Percentiles rank a stretch among this genome's conserved stretches.
Conservation (phyloP, 805 yeast genomes). For the Vanderwaltozyma verrucispora region DNA sequence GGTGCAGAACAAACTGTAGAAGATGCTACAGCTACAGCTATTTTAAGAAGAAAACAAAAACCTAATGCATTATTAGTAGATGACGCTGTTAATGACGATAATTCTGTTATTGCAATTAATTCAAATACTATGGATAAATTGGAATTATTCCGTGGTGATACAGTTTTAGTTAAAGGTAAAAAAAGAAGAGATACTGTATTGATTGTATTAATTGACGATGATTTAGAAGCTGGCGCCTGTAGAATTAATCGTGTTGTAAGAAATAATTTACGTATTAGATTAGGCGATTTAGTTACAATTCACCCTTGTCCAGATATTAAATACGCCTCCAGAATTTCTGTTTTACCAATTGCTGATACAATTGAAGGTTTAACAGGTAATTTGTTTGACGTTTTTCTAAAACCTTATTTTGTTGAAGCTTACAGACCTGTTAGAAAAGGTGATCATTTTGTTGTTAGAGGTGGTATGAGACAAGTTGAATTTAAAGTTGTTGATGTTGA, state of each 20-base stretch:
- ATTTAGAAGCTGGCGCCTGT: conserved; percentile 90
- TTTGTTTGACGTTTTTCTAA: conserved; percentile 86
- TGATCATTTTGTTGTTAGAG: conserved; percentile 91
- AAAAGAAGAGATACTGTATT: conserved; percentile 96
- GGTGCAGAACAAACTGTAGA: conserved; percentile 47
- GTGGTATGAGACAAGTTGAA: conserved; percentile 99
- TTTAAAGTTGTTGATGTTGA: conserved; percentile 97
- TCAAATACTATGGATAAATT: conserved; percentile 96
- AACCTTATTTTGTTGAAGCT: conserved; percentile 98
- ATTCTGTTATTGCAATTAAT: conserved; percentile 90
- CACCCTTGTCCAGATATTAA: conserved; percentile 98
- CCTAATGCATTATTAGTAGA: conserved; percentile 91
- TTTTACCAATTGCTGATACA: conserved; percentile 94
- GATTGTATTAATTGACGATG: conserved; percentile 93
- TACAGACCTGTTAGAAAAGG: conserved; percentile 98
- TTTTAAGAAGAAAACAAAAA: conserved; percentile 94
- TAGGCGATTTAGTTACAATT: conserved; percentile 84
- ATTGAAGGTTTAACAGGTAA: conserved; percentile 97
- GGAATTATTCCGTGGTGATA: conserved; percentile 95
- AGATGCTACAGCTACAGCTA: conserved; percentile 89
- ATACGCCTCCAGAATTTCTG: conserved; percentile 90
- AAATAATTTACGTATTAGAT: conserved; percentile 84
- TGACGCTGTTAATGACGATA: conserved; percentile 95
- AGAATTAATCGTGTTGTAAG: conserved; percentile 93
- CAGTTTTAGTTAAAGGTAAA: conserved; percentile 94